Evolutionary conservation across 1,139 yeast species (phyloP), one percentile per base, ranked within the genome.

Genomic region (Hansenula sp.): DNA sequence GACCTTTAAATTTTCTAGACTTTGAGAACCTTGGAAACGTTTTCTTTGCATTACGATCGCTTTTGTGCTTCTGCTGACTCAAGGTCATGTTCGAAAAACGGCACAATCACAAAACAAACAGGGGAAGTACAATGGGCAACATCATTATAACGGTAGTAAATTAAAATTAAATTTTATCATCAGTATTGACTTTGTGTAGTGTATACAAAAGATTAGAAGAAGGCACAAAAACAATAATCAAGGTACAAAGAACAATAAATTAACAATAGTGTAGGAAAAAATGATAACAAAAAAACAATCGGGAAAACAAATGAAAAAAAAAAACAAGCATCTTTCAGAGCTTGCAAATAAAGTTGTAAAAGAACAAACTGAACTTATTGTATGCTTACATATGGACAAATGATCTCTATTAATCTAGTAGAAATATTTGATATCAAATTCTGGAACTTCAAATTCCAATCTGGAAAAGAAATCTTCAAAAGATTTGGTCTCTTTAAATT

Each of bases 1-100:
- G 96, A 79, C 63, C 70, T 87, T 58, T 86, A 71, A 40, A 25
- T 7, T n/a, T n/a, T n/a, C n/a, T n/a, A n/a, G n/a, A n/a, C n/a
- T n/a, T n/a, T n/a, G n/a, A n/a, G n/a, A n/a, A n/a, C n/a, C n/a
- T n/a, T n/a, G n/a, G n/a, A n/a, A n/a, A n/a, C n/a, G n/a, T n/a
- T n/a, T n/a, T n/a, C n/a, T n/a, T n/a, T n/a, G n/a, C n/a, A n/a
- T n/a, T n/a, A n/a, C n/a, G n/a, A n/a, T n/a, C n/a, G n/a, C n/a
- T n/a, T n/a, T n/a, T n/a, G n/a, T n/a, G n/a, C n/a, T n/a, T n/a
- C n/a, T n/a, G n/a, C n/a, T n/a, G n/a, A n/a, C n/a, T n/a, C n/a
- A n/a, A n/a, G n/a, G n/a, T n/a, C n/a, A n/a, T n/a, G n/a, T n/a
- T n/a, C n/a, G n/a, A n/a, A n/a, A n/a, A n/a, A n/a, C n/a, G n/a